A percentile compares a stretch with the other conserved stretches of the same genome.
Conservation (phyloP, 768 basidiomycete genomes). For the Gelatoporia subvermispora region DNA sequence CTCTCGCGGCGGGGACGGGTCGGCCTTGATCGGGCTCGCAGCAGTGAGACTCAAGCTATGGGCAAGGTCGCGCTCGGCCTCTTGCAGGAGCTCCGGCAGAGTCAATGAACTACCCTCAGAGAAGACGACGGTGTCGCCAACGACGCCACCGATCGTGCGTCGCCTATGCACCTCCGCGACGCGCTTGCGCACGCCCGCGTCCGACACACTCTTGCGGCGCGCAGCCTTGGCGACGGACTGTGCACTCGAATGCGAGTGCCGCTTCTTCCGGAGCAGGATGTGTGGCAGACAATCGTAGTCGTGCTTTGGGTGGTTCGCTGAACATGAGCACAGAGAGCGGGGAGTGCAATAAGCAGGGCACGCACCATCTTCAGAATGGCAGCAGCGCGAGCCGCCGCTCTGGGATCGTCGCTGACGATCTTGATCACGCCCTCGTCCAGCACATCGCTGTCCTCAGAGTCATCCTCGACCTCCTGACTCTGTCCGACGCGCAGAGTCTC, state of each 20-base stretch:
- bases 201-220: constrained; percentile 32
- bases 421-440: constrained; percentile 65
- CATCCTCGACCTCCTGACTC: constrained; percentile 6
- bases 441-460: constrained; percentile 27
- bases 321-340: constrained; percentile 2
- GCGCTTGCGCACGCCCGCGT: constrained; percentile 27
- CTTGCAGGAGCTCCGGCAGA: constrained; percentile 49
- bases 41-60: not conserved
- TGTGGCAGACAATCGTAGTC: constrained; percentile 82
- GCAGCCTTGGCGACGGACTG: constrained; percentile 17
- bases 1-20: not conserved
- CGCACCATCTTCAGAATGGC: constrained; percentile 87
- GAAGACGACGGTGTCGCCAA: constrained; percentile 47
- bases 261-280: constrained; percentile 16
- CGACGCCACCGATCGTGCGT: constrained; percentile 35
- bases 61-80: constrained; percentile 46
- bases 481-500: constrained; percentile 16
- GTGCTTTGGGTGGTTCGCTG: constrained; percentile 42
- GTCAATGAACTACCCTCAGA: constrained; percentile 51
- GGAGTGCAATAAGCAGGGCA: not conserved
- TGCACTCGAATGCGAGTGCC: constrained; percentile 12
- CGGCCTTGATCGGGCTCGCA: not conserved
- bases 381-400: constrained; percentile 86
- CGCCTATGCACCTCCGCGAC: constrained; percentile 10
- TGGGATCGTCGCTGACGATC: constrained; percentile 80